Conservation (phyloP, 2,329 filamentous ascomycete genomes). For the Calonectria pteridis region DNA sequence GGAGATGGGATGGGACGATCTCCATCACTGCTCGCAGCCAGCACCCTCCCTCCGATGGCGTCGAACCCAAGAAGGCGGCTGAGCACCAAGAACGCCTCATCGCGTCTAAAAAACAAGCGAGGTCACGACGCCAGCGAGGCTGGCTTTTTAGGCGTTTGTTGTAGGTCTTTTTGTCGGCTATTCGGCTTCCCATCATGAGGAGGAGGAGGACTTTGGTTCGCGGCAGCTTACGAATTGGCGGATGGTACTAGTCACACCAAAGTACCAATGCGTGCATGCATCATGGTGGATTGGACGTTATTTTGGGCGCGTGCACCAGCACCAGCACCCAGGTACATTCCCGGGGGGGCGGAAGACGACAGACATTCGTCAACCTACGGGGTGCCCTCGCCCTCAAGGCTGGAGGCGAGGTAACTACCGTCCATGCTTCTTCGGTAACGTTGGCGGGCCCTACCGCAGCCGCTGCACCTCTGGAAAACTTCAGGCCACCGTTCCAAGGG, state of each 20-base stretch:
- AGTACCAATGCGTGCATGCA: constrained; percentile 19
- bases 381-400: not conserved
- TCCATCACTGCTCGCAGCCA: not conserved
- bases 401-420: not conserved
- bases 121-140: not conserved
- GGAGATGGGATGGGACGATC: constrained; percentile 16
- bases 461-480: constrained; percentile 26
- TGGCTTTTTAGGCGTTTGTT: not conserved
- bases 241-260: constrained; percentile 16
- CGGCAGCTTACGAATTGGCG: constrained; percentile 11
- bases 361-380: constrained; percentile 15
- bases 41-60: not conserved
- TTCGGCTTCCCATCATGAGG: not conserved
- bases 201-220: not conserved
- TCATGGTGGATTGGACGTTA: constrained; percentile 8
- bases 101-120: not conserved
- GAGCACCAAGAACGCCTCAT: not conserved
- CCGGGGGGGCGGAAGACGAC: not conserved
- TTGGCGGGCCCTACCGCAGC: constrained; percentile 42
- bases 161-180: not conserved
- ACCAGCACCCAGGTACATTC: not conserved
- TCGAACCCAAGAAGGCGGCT: not conserved
- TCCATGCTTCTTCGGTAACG: not conserved
- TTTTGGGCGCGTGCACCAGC: constrained; percentile 9
- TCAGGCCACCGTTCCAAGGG: constrained; percentile 4